A percentile compares a stretch with the other conserved stretches of the same genome.
phyloP scores from a whole-genome alignment of 2,329 filamentous ascomycete genomes.

The Epichloe bromicola region DNA sequence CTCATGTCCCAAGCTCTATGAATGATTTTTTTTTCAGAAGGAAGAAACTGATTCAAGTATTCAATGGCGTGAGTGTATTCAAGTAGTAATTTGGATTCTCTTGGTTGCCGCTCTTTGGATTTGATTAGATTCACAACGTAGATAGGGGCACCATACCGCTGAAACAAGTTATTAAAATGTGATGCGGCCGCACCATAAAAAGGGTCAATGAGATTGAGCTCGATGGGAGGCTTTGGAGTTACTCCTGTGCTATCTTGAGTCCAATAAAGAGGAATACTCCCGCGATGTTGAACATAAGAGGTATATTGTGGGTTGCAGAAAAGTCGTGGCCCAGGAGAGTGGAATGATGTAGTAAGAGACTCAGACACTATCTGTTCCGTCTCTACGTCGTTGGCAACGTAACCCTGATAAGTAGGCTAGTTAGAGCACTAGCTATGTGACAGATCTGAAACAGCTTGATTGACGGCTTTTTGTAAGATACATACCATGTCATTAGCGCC shows the following conservation, averaged over 20 bases:
- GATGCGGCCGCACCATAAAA: constrained; percentile 88
- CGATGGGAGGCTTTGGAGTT: constrained; percentile 90
- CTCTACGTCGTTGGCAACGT: constrained; percentile 97
- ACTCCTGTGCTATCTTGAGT: constrained; percentile 93
- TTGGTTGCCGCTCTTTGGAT: constrained; percentile 69
- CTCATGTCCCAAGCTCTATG: constrained; percentile 99
- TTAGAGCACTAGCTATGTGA: neutral
- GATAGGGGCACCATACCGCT: constrained; percentile 82
- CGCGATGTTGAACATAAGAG: constrained; percentile 91
- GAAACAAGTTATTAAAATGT: constrained; percentile 90
- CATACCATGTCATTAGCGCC: constrained; percentile 72
- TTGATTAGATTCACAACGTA: constrained; percentile 91
- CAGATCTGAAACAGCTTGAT: neutral
- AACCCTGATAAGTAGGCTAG: constrained; percentile 41
- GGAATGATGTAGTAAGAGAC: constrained; percentile 86
- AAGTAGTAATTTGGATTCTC: constrained; percentile 79
- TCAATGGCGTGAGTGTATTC: constrained; percentile 80
- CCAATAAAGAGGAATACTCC: constrained; percentile 95
- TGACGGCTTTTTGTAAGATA: neutral
- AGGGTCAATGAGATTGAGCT: constrained; percentile 87
- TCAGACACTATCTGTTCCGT: constrained; percentile 98
- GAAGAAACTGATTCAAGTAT: constrained; percentile 91
- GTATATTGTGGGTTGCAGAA: constrained; percentile 88
- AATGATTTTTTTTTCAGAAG: constrained; percentile 68
- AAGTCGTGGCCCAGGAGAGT: constrained; percentile 72